Conservation (phyloP, 345 rosid genomes). For the Gossypium mustelinum region DNA sequence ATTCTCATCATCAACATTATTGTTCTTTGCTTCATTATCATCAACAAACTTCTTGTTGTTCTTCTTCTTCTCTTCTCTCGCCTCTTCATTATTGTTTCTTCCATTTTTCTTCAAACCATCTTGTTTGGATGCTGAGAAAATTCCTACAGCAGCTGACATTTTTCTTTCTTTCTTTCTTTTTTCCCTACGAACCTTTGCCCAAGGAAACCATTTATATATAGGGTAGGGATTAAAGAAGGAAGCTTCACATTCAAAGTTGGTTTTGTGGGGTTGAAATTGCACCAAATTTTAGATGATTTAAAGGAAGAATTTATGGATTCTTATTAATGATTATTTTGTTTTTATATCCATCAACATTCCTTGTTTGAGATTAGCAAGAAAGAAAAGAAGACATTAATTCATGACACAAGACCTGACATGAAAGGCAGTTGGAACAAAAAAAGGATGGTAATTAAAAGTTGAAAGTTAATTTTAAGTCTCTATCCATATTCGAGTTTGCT, state of each 20-base stretch:
- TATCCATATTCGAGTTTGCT: too few relatives aligned
- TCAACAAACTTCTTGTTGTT: not conserved
- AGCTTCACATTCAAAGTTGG: conserved; percentile 5
- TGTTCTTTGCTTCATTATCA: not conserved
- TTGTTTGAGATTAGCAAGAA: not conserved
- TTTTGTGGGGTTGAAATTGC: not conserved
- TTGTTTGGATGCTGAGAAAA: conserved; percentile 14
- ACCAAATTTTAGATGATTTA: conserved; percentile 7
- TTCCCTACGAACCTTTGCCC: not conserved
- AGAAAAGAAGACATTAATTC: not conserved
- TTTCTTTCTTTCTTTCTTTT: not conserved
- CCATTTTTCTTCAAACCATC: conserved; percentile 3
- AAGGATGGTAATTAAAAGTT: not conserved
- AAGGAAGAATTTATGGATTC: not conserved
- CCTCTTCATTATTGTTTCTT: not conserved
- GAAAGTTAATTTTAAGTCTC: too few relatives aligned
- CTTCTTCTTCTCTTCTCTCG: not conserved
- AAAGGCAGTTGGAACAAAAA: not conserved
- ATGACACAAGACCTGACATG: conserved; percentile 11
- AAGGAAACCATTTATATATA: not conserved
- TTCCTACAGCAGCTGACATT: conserved; percentile 4
- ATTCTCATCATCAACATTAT: not conserved
- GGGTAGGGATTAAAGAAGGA: not conserved
- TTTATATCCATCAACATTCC: not conserved
- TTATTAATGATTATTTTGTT: not conserved